These are phyloP conservation scores for Vitrella brassicaformis DNA, from an alignment of 73 alveolate genomes.

Conservation along the genomic window DNA sequence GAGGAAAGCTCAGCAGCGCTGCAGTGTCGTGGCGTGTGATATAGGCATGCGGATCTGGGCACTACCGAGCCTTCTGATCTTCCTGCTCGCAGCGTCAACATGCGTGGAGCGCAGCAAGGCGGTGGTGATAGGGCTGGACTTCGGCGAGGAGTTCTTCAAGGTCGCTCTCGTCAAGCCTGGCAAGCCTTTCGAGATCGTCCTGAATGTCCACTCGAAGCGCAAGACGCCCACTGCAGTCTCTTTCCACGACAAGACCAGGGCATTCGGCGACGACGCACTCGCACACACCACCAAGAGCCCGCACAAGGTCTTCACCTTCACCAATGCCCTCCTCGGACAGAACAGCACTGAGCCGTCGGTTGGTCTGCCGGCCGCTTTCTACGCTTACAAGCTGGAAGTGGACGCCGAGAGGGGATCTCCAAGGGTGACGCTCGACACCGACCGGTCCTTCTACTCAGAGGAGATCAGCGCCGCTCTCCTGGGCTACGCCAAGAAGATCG, in stretches of 20 bases:
- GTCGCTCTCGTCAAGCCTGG: background rate
- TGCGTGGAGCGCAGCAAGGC: too few species aligned
- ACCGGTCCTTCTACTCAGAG: background rate
- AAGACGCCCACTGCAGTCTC: constrained; percentile 37
- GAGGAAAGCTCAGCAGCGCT: too few species aligned
- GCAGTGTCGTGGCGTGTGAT: too few species aligned
- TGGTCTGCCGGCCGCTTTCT: too few species aligned
- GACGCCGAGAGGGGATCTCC: too few species aligned
- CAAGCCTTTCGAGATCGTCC: constrained; percentile 25
- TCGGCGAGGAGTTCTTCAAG: background rate
- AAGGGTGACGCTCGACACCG: too few species aligned
- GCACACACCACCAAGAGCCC: background rate
- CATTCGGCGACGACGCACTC: constrained; percentile 18
- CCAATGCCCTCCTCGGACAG: background rate
- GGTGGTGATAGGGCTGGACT: background rate
- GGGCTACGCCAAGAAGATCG: background rate
- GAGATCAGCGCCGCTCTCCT: background rate
- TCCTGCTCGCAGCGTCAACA: too few species aligned
- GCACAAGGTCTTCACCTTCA: background rate
- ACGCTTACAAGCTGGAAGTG: too few species aligned
- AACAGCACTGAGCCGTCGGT: too few species aligned
- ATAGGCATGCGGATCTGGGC: too few species aligned
- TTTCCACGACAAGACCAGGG: constrained; percentile 5
- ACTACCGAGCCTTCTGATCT: too few species aligned
- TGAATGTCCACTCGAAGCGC: constrained; percentile 27